Evolutionary conservation across 176 grass and related monocot species (phyloP).

Genomic region (Lolium rigidum): DNA sequence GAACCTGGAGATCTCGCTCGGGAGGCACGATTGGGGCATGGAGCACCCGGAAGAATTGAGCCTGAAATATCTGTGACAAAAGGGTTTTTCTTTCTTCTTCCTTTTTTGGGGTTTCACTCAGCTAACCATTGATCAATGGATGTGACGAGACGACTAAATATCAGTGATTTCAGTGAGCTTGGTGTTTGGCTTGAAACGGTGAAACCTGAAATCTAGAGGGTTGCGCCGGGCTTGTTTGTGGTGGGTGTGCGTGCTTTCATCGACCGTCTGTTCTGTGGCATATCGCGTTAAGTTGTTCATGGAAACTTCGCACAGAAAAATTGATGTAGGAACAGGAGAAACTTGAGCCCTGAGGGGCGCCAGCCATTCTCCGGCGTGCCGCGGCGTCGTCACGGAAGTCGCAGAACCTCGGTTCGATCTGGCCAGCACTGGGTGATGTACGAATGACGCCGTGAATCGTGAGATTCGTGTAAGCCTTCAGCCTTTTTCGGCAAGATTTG

Average conservation of each 20-base stretch:
- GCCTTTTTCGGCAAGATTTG: background rate
- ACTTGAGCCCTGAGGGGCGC: background rate
- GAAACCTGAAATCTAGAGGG: background rate
- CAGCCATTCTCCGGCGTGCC: background rate
- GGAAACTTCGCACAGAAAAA: background rate
- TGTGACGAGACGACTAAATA: constrained; percentile 29
- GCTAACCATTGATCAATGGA: constrained; percentile 40
- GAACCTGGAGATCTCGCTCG: constrained; percentile 84
- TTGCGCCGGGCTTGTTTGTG: background rate
- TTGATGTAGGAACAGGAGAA: background rate
- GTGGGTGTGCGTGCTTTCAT: background rate
- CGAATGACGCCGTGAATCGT: background rate
- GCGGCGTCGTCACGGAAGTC: background rate
- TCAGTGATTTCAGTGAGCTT: constrained; percentile 28
- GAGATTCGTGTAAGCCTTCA: background rate
- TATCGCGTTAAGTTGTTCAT: background rate
- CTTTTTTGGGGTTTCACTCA: constrained; percentile 5
- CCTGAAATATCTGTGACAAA: constrained; percentile 52
- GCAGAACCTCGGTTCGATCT: background rate
- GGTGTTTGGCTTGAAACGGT: constrained; percentile 24
- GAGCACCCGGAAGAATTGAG: constrained; percentile 36
- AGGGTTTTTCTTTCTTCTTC: no score
- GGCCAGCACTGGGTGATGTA: no score
- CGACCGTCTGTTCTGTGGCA: background rate
- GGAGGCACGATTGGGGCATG: constrained; percentile 69